Evolutionary conservation across 352 stramenopile species (phyloP).

Genomic region (Phytopythium vexans): DNA sequence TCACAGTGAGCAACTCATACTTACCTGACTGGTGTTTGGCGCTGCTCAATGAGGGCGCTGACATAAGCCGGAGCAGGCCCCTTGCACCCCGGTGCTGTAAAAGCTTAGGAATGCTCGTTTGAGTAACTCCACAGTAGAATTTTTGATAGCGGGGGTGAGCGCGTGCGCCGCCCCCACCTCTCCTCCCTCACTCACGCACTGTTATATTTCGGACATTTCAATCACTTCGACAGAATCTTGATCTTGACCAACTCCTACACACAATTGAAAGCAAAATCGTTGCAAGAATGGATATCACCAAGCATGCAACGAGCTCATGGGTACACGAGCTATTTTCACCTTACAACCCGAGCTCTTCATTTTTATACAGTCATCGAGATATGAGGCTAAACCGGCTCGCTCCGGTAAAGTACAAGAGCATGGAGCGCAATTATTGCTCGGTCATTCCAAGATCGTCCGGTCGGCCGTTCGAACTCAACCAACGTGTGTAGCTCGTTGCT

Average conservation of each 20-base stretch:
- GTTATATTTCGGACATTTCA: constrained; percentile 1
- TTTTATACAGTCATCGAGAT: too few relatives aligned
- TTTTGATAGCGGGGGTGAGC: constrained; percentile 76
- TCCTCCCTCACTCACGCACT: constrained; percentile 4
- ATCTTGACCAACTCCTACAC: background rate
- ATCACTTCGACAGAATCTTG: background rate
- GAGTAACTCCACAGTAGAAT: constrained; percentile 84
- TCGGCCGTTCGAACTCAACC: too few relatives aligned
- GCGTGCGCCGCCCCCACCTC: constrained; percentile 59
- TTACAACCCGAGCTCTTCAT: too few relatives aligned
- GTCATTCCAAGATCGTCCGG: too few relatives aligned
- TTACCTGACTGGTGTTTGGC: constrained; percentile 87
- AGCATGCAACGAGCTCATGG: too few relatives aligned
- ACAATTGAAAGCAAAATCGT: too few relatives aligned
- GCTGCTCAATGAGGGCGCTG: constrained; percentile 78
- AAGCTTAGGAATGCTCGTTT: constrained; percentile 79
- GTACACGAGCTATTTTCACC: too few relatives aligned
- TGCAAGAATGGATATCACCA: too few relatives aligned
- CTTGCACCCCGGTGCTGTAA: constrained; percentile 87
- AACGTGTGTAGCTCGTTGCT: too few relatives aligned
- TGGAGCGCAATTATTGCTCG: too few relatives aligned
- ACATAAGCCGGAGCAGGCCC: constrained; percentile 86
- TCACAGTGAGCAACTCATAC: constrained; percentile 37
- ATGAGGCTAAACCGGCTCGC: too few relatives aligned
- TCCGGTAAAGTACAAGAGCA: too few relatives aligned